Evolutionary conservation across 164 flowering plant species (phyloP), one percentile per base, ranked within the genome.

Genomic region (Magnolia kwangsiensis): DNA sequence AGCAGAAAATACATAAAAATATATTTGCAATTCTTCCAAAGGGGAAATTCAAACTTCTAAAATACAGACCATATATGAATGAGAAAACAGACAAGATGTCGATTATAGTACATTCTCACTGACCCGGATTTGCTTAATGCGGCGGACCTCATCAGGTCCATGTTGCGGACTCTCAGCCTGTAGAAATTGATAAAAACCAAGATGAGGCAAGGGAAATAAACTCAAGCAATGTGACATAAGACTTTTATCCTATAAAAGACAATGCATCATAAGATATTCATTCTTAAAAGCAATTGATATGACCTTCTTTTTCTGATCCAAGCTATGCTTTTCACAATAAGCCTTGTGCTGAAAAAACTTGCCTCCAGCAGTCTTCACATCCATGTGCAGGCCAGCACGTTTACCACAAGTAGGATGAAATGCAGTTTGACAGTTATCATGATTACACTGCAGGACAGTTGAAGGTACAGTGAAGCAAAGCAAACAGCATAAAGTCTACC

Each of bases 341-440:
- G 92, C 97, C 87, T 88, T 94, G 82, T 92, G 98, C 80, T 85
- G 97, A 81, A 88, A 63, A 82, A 88, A 63, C 86, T 87, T 94
- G 77, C 91, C 90, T 73, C 85, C 91, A 81, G 51, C 77, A 72
- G 84, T 78, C 85, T 83, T 92, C 59, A 86, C 81, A 83, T 78
- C 88, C 95, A 94, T 89, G 82, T 80, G 90, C 67, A 87, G 84
- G 72, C 94, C 93, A 80, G 91, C 87, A 83, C 83, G 87, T 87
- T 92, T 90, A 72, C 93, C 98, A 85, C 99, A 96, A 23, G 88
- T 80, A 0, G 99, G 97, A 85, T 96, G 98, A 83, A 96, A 96
- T 51, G 92, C 85, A 69, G 84, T 83, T 78, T 89, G 95, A 83
- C 99, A 96, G 77, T 90, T 84, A 6, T 94, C 99, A 84, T 85